Conservation (phyloP, 2,329 filamentous ascomycete genomes). For the Fusarium pseudonygamai region DNA sequence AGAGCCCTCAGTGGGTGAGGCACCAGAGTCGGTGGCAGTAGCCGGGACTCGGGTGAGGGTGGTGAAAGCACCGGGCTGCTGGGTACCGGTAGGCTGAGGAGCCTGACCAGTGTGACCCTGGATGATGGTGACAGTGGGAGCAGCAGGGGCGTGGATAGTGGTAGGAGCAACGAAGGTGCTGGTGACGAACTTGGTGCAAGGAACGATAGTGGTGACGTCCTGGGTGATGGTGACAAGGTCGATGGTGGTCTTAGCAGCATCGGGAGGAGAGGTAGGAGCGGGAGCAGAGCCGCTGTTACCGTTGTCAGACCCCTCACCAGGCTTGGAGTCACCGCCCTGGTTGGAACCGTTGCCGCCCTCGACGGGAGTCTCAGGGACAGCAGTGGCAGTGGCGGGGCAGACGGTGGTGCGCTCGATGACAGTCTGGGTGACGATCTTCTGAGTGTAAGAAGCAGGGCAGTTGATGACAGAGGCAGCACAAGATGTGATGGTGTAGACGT, state of each 20-base stretch:
- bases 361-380: not conserved
- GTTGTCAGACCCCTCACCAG: not conserved
- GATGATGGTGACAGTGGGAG: constrained; percentile 32
- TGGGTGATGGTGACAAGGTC: constrained; percentile 36
- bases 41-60: constrained; percentile 25
- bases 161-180: constrained; percentile 37
- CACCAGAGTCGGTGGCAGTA: constrained; percentile 18
- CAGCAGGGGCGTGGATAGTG: constrained; percentile 6
- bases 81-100: constrained; percentile 1
- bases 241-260: constrained; percentile 16
- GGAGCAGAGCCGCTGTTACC: constrained; percentile 1
- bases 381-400: constrained; percentile 37
- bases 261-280: constrained; percentile 16
- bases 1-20: constrained; percentile 2
- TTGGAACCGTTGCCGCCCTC: not conserved
- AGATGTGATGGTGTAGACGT: constrained; percentile 47
- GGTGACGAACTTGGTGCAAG: constrained; percentile 37
- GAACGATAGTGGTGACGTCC: constrained; percentile 38
- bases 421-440: constrained; percentile 44
- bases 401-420: constrained; percentile 32
- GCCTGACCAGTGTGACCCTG: constrained; percentile 13
- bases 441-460: constrained; percentile 51
- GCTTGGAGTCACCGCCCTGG: constrained; percentile 1
- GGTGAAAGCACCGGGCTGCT: constrained; percentile 17
- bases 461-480: constrained; percentile 51